phyloP scores from a whole-genome alignment of 1,284 basidiomycete genomes.

The Sporisorium scitamineum region DNA sequence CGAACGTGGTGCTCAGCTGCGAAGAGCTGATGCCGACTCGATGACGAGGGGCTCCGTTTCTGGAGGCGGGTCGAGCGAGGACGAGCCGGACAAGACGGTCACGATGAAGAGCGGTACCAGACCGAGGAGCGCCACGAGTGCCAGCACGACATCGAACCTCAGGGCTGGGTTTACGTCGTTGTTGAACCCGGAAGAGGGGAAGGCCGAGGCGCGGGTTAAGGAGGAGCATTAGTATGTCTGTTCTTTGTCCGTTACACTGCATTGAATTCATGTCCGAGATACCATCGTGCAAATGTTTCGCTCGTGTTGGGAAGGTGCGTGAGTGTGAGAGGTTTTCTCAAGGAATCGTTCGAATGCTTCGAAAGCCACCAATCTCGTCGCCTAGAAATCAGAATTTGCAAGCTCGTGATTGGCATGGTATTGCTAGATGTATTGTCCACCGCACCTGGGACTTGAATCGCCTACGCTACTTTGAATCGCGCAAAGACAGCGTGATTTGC shows the following conservation, averaged over 20 bases:
- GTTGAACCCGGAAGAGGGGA: conserved; percentile 33
- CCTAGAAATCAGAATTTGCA: too few species aligned
- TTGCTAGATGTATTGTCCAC: too few species aligned
- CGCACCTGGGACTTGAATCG: too few species aligned
- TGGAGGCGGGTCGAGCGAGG: conserved; percentile 25
- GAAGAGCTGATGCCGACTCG: too few species aligned
- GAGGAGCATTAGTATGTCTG: conserved; percentile 13
- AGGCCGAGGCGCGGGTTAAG: conserved; percentile 18
- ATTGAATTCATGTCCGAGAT: background rate
- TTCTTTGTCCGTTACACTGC: background rate
- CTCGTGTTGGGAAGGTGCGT: too few species aligned
- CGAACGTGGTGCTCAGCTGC: conserved; percentile 10
- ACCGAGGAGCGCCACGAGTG: conserved; percentile 29
- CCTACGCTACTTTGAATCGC: background rate
- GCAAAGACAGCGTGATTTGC: background rate
- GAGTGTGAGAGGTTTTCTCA: too few species aligned
- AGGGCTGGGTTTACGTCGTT: conserved; percentile 41
- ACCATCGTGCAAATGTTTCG: too few species aligned
- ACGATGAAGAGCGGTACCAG: conserved; percentile 30
- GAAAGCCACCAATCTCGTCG: too few species aligned
- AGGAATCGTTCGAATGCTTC: too few species aligned
- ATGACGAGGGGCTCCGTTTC: too few species aligned
- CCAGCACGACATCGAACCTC: conserved; percentile 32
- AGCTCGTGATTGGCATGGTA: too few species aligned
- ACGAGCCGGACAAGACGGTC: conserved; percentile 42